Conservation (phyloP, 805 yeast genomes). For the Jamesozyma spencerorum region DNA sequence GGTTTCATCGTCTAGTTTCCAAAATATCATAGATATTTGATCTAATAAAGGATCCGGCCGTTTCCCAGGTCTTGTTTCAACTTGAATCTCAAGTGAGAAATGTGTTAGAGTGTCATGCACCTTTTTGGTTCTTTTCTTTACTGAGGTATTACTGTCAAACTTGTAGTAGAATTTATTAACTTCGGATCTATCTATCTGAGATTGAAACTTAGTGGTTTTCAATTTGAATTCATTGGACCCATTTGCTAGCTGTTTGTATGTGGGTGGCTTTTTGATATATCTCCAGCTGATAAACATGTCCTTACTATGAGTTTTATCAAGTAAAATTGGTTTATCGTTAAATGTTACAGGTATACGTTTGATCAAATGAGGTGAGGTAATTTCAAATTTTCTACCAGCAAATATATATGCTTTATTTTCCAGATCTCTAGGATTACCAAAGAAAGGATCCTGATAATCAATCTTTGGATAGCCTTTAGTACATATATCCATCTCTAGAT, state of each 20-base stretch:
- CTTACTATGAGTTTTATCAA: constrained; percentile 2
- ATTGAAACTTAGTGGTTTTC: constrained; percentile 16
- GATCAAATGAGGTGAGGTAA: constrained; percentile 34
- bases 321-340: constrained; percentile 11
- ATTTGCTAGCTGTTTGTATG: constrained; percentile 29
- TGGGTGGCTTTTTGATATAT: constrained; percentile 43
- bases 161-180: constrained; percentile 13
- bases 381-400: constrained; percentile 55
- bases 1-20: constrained; percentile 45
- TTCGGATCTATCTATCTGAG: constrained; percentile 42
- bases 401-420: constrained; percentile 47
- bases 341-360: constrained; percentile 27
- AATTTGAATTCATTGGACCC: constrained; percentile 6
- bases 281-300: constrained; percentile 33
- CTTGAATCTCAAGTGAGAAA: constrained; percentile 63
- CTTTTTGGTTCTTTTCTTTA: constrained; percentile 31
- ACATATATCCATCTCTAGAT: constrained; percentile 41
- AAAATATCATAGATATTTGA: constrained; percentile 49
- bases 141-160: constrained; percentile 4
- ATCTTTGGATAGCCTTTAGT: constrained; percentile 40
- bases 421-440: constrained; percentile 43
- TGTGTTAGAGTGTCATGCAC: constrained; percentile 43
- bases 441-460: constrained; percentile 56
- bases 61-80: constrained; percentile 39
- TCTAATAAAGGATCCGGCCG: constrained; percentile 62